Evolutionary conservation across 495 filamentous ascomycete genomes (phyloP), one percentile per base, ranked within the genome.

Genomic region (Tuber borchii): DNA sequence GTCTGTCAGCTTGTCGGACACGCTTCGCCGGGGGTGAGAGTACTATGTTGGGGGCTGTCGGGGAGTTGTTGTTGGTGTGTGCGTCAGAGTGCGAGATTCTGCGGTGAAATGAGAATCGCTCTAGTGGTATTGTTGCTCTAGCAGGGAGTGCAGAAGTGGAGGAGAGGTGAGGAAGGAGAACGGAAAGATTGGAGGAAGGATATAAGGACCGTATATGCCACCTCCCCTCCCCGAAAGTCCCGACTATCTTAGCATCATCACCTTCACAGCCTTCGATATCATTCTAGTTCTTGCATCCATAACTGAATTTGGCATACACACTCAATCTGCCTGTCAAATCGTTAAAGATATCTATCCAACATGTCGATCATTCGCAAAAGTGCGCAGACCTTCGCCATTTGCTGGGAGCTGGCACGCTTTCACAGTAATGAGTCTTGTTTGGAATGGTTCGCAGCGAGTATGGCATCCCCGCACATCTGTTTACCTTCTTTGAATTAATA

Each of bases 331-430:
- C 56, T 19, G 56, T 34, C 56, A 9, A 65, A 65, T 34, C 16
- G 26, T 19, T 31, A 2, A 26, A 65, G 26, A 65, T 34, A 31
- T 65, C 14, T 65, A 65, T 34, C 17, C 56, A 34, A 65, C 26
- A 65, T 65, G 56, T 34, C 56, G 4, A 65, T 65, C 26, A 34
- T 65, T 34, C 56, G 56, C 56, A 65, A 65, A 26, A 65, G 56
- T 16, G 26, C 26, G 56, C 56, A 65, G 56, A 65, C 56, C 26
- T 34, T 65, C 14, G 56, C 56, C 56, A 19, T 74, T 44, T 75
- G 71, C n/a, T 75, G 74, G 71, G 74, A 75, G 71, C 8, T 75
- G 26, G 74, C 74, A 75, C 74, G 74, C n/a, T 75, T 73, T 20
- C 74, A 75, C 39, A 75, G 39, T 12, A 75, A 43, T 40, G 74